Percentiles rank a stretch among this genome's conserved stretches.
phyloP scores from a whole-genome alignment of 2,329 filamentous ascomycete genomes.

The Decorospora gaudefroyi region DNA sequence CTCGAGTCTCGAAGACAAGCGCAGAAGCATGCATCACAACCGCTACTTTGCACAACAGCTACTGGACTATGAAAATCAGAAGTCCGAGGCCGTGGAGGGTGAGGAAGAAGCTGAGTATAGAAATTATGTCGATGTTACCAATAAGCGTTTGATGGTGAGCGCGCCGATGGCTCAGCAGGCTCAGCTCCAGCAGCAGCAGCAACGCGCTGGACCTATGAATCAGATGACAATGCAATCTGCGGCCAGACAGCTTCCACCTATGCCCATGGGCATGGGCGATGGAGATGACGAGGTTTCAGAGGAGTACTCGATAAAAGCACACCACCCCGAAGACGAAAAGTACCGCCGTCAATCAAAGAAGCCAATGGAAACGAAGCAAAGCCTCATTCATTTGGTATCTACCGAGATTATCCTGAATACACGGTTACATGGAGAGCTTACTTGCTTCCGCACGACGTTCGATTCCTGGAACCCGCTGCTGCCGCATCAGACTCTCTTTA shows the following conservation, averaged over 20 bases:
- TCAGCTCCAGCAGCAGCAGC: not conserved
- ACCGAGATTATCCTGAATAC: conserved; percentile 42
- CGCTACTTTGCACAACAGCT: conserved; percentile 37
- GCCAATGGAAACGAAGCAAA: conserved; percentile 40
- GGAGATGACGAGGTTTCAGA: not conserved
- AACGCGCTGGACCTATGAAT: not conserved
- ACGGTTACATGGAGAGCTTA: conserved; percentile 34
- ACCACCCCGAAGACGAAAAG: conserved; percentile 1
- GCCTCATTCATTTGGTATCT: conserved; percentile 37
- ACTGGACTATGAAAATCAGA: conserved; percentile 29
- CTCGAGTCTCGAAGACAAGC: conserved; percentile 26
- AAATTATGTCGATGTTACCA: conserved; percentile 11
- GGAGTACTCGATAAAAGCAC: conserved; percentile 9
- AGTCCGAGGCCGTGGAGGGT: conserved; percentile 32
- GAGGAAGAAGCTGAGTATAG: conserved; percentile 40
- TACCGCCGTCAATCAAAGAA: conserved; percentile 21
- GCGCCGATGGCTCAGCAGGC: not conserved
- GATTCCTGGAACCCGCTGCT: conserved; percentile 44
- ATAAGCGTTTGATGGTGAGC: conserved; percentile 1
- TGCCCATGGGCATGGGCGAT: not conserved
- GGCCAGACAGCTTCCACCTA: not conserved
- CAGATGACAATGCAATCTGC: conserved; percentile 11
- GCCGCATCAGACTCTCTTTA: conserved; percentile 52
- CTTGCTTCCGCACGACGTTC: conserved; percentile 40
- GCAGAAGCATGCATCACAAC: conserved; percentile 22